Evolutionary conservation across 495 filamentous ascomycete genomes (phyloP).

Genomic region (Bathelium albidoporum): DNA sequence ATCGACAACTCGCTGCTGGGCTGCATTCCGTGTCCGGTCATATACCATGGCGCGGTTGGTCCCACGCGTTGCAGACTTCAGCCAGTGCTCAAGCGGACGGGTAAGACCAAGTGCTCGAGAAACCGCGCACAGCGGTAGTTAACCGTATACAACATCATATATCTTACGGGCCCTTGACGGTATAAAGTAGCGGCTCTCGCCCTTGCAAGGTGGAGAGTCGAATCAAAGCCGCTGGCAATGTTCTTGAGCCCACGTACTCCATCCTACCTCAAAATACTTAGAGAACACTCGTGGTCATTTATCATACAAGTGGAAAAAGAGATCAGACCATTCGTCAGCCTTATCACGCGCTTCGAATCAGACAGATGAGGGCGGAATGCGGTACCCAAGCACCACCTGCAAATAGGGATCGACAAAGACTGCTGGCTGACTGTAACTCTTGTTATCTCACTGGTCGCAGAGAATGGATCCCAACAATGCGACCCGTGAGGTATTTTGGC

Average conservation of each 20-base stretch:
- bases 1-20: background rate
- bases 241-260: background rate
- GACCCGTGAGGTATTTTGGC: background rate
- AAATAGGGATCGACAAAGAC: background rate
- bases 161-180: no score
- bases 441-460: background rate
- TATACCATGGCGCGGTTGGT: background rate
- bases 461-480: background rate
- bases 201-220: background rate
- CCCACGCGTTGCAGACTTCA: background rate
- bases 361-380: background rate
- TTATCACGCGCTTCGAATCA: background rate
- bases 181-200: background rate
- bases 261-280: background rate
- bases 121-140: background rate
- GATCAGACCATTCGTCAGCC: background rate
- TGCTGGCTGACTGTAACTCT: background rate
- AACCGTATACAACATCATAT: no score
- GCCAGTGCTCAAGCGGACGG: background rate
- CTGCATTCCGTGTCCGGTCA: background rate
- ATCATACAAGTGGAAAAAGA: background rate
- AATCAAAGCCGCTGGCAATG: background rate
- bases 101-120: background rate
- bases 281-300: background rate
- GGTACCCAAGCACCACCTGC: background rate